Percentiles rank a stretch among this genome's conserved stretches.
These are phyloP conservation scores for Sporothrix variecibatus DNA, from an alignment of 2,329 filamentous ascomycete genomes.

Conservation along the genomic window DNA sequence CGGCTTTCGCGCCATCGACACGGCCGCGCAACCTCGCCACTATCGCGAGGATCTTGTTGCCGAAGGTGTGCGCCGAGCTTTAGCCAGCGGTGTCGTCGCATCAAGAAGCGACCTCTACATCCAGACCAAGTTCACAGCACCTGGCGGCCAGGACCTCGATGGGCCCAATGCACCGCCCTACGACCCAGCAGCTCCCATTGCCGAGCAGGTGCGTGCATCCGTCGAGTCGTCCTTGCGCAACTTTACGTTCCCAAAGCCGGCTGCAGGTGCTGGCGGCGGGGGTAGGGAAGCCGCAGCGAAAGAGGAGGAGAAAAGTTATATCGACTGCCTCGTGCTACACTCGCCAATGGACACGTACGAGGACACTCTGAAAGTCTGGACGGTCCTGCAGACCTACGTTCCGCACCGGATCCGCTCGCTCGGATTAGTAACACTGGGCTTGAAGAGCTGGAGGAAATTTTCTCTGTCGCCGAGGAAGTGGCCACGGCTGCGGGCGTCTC, in stretches of 20 bases:
- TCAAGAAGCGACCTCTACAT: constrained; percentile 62
- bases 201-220: constrained; percentile 67
- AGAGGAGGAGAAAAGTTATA: constrained; percentile 42
- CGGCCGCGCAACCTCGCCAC: constrained; percentile 75
- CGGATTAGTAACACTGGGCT: constrained; percentile 77
- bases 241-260: constrained; percentile 48
- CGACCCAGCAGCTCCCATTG: constrained; percentile 56
- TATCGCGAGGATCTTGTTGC: constrained; percentile 74
- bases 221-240: constrained; percentile 67
- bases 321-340: constrained; percentile 78
- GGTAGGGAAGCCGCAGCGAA: constrained; percentile 28
- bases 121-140: constrained; percentile 80
- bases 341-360: constrained; percentile 49
- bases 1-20: constrained; percentile 75
- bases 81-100: constrained; percentile 58
- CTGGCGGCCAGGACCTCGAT: constrained; percentile 60
- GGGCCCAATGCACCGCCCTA: constrained; percentile 59
- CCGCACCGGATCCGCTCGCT: constrained; percentile 64
- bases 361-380: constrained; percentile 66
- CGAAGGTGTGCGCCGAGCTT: constrained; percentile 63
- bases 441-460: constrained; percentile 55
- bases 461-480: constrained; percentile 34
- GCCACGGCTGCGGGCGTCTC: not conserved
- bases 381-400: constrained; percentile 65
- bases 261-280: not conserved